Evolutionary conservation across 179 eudicot genomes (phyloP).

Genomic region (Beta lomatogona): DNA sequence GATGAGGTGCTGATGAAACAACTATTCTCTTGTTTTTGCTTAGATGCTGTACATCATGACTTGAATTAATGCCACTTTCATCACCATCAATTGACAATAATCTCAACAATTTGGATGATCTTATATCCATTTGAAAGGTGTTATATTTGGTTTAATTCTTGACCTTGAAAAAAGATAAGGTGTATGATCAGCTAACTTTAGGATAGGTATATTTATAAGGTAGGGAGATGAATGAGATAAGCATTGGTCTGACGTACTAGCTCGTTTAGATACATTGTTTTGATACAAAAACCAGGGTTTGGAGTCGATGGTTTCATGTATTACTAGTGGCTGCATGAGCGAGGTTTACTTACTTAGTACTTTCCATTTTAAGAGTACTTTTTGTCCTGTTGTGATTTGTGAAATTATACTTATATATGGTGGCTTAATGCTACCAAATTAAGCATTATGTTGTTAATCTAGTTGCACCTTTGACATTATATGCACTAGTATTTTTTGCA

Average conservation of each 20-base stretch:
- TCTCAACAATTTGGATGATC: background rate
- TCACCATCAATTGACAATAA: background rate
- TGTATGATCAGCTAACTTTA: background rate
- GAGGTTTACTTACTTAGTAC: background rate
- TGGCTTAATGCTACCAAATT: no score
- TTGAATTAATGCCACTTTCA: background rate
- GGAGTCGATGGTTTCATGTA: slow-evolving; percentile 11
- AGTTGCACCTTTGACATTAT: no score
- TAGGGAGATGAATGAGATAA: background rate
- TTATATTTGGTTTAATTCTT: background rate
- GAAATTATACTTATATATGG: no score
- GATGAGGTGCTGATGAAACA: background rate
- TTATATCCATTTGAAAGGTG: background rate
- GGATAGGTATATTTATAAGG: background rate
- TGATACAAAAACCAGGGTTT: slow-evolving; percentile 18
- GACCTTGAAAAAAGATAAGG: background rate
- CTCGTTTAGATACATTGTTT: slow-evolving; percentile 20
- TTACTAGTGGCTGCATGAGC: background rate
- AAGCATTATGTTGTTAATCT: no score
- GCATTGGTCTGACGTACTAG: background rate
- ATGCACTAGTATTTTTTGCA: no score
- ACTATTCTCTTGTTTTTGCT: background rate
- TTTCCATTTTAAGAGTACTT: background rate
- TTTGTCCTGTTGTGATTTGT: background rate
- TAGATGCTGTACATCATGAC: background rate